Base-by-base conservation (phyloP, 306 rosid genomes). In the Cyamopsis tetragonoloba region DNA sequence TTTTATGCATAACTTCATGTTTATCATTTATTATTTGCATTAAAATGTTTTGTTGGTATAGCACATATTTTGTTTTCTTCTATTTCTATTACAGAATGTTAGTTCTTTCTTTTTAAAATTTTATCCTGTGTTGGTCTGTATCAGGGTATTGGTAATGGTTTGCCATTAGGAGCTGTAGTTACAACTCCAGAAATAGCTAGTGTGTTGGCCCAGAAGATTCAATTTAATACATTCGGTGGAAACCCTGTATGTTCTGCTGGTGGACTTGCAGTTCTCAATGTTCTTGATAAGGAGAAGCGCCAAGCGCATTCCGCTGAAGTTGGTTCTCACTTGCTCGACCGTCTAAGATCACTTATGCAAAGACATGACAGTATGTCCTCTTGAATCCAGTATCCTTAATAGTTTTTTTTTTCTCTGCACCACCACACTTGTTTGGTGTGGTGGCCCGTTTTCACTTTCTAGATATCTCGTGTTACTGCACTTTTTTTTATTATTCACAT, bases 171-270 rank as follows among this genome's bases (percentile, higher is more conserved):
- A 76, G 96, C 96, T 9, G 92, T 92, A 38, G 93, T 92, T 71
- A 92, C 96, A 23, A 92, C 98, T 4, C 96, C 91, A 6, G 93
- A 87, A 80, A 92, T 92, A 44, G 98, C 98, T 1, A 86, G 92
- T 54, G 96, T 84, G 26, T 26, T 92, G 81, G 44, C 93, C 57
- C 93, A 82, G 69, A 92, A 87, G 76, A 72, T 84, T 73, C 96
- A 79, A 4, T 86, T 92, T 72, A 92, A 92, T 61, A 92, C 98
- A 1, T 89, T 79, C 47, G 96, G 96, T 26, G 98, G 98, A 63
- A 89, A 92, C 77, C 96, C 96, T 64, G 98, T 87, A 24, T 92
- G 96, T 62, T 89, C 97, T 48, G 93, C 95, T 1, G 98, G 98
- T 7, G 97, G 96, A 17, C 93, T 78, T 35, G 98, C 96, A 31